phyloP scores from a whole-genome alignment of 352 stramenopile genomes.

The Phytopythium delawarense region DNA sequence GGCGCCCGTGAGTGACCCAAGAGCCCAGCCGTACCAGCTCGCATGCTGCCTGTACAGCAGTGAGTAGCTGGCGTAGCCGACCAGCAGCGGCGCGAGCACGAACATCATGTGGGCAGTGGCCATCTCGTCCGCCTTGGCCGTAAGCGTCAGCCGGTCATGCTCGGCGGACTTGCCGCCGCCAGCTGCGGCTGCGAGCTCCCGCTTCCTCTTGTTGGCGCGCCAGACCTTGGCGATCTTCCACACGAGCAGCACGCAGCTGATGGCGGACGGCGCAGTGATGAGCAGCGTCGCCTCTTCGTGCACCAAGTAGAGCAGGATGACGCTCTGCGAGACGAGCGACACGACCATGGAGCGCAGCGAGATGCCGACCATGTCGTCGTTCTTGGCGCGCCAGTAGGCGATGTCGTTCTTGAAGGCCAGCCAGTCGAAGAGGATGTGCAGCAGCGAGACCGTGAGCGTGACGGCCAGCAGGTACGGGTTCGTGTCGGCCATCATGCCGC shows the following conservation, averaged over 20 bases:
- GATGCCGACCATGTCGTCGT: slow-evolving; percentile 92
- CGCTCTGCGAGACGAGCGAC: slow-evolving; percentile 90
- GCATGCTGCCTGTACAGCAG: slow-evolving; percentile 79
- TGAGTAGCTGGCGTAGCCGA: slow-evolving; percentile 80
- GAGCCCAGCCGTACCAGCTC: slow-evolving; percentile 81
- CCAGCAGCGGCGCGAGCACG: slow-evolving; percentile 62
- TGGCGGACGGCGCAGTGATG: slow-evolving; percentile 74
- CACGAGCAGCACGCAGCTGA: slow-evolving; percentile 75
- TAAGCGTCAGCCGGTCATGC: slow-evolving; percentile 31
- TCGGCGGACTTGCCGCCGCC: slow-evolving; percentile 25
- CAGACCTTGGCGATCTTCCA: slow-evolving; percentile 87
- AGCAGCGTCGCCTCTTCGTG: slow-evolving; percentile 94
- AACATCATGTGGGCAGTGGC: slow-evolving; percentile 84
- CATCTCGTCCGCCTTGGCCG: slow-evolving; percentile 70
- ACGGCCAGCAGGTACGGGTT: slow-evolving; percentile 94
- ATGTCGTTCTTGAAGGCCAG: slow-evolving; percentile 98
- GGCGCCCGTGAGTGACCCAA: slow-evolving; percentile 81
- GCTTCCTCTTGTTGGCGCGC: slow-evolving; percentile 25
- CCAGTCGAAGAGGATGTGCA: slow-evolving; percentile 98
- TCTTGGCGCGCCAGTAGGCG: slow-evolving; percentile 92
- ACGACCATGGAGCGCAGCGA: slow-evolving; percentile 91
- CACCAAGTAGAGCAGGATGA: slow-evolving; percentile 95
- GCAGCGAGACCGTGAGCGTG: slow-evolving; percentile 93
- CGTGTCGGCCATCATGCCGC: slow-evolving; percentile 91
- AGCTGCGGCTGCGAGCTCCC: slow-evolving; percentile 5